Base-by-base conservation (phyloP, 768 basidiomycete genomes). In the Megacollybia marginata region DNA sequence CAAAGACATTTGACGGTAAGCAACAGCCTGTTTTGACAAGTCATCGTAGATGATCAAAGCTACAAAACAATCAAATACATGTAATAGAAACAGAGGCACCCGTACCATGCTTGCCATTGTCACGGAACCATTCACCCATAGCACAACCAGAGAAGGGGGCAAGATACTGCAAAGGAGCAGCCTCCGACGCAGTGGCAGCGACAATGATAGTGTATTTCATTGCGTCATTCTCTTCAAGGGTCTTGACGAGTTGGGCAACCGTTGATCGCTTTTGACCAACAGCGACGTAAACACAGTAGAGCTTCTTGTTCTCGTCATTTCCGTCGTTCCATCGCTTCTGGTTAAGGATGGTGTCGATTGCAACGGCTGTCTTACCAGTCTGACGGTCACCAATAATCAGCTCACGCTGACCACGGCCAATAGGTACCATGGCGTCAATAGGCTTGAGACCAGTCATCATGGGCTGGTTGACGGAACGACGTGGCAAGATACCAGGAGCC, bases 91-190 rank as follows among this genome's bases (percentile, higher is more conserved):
- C 44, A 13, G 12, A n/a, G 44, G 1, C 31, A n/a, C 20, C 59
- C 83, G 48, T 62, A 88, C 88, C 94, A 72, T 99, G 96, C 77
- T 95, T 97, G 76, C 93, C 95, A 69, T 99, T 99, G 75, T 99
- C 96, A 74, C 92, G 90, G 96, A 99, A 99, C 95, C 95, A 99
- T 76, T 99, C 96, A 69, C 96, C 96, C 93, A 99, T 99, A 63
- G 96, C 96, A 72, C 92, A 95, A 56, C 96, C 96, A 59, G 96
- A 95, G 92, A 99, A 99, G 59, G 96, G 96, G 62, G 96, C 96
- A 61, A 99, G 89, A 75, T 97, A 99, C 69, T 99, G 96, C 50
- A 99, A 80, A 59, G 96, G 96, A 59, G 96, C 96, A 62, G 96
- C 96, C 76, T 99, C 96, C 23, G 94, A 97, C 50, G 96, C 96